phyloP scores from a whole-genome alignment of 2,329 filamentous ascomycete genomes.

The Orbilia quercus region DNA sequence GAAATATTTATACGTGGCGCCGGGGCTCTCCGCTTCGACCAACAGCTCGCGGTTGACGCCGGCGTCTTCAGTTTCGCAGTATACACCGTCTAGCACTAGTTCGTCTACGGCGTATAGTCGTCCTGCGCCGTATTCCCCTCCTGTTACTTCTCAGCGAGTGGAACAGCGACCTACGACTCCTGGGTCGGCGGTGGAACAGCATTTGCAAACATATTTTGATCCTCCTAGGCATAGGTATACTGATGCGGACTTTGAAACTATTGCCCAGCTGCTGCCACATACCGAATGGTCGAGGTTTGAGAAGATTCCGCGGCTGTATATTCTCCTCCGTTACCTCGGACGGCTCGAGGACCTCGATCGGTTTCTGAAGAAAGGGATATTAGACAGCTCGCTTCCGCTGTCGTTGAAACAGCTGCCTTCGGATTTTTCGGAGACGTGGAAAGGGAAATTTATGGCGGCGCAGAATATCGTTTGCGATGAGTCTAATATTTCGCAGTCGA shows the following conservation, averaged over 20 bases:
- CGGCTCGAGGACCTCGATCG: slow-evolving; percentile 57
- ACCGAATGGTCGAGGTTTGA: not conserved
- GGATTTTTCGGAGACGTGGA: slow-evolving; percentile 52
- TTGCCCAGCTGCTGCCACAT: not conserved
- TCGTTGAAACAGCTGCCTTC: slow-evolving; percentile 57
- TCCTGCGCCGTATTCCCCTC: not conserved
- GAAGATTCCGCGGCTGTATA: slow-evolving; percentile 59
- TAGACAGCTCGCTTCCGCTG: slow-evolving; percentile 61
- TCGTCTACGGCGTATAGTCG: not conserved
- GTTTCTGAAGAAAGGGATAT: slow-evolving; percentile 59
- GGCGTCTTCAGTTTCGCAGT: not conserved
- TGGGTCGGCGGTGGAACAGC: too few species aligned
- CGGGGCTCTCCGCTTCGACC: not conserved
- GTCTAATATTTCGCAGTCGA: slow-evolving; percentile 59
- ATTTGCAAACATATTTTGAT: not conserved
- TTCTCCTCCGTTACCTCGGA: slow-evolving; percentile 60
- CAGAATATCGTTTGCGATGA: slow-evolving; percentile 60
- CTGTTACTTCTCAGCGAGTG: not conserved
- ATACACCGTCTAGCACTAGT: not conserved
- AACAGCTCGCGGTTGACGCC: not conserved
- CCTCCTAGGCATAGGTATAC: not conserved
- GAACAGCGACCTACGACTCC: too few species aligned
- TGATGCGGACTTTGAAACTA: not conserved
- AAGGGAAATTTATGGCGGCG: slow-evolving; percentile 56
- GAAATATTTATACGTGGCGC: slow-evolving; percentile 3